A percentile compares a stretch with the other conserved stretches of the same genome.
Evolutionary conservation across 2,329 filamentous ascomycete species (phyloP).

Genomic region (Chaetomiaceae sp.): DNA sequence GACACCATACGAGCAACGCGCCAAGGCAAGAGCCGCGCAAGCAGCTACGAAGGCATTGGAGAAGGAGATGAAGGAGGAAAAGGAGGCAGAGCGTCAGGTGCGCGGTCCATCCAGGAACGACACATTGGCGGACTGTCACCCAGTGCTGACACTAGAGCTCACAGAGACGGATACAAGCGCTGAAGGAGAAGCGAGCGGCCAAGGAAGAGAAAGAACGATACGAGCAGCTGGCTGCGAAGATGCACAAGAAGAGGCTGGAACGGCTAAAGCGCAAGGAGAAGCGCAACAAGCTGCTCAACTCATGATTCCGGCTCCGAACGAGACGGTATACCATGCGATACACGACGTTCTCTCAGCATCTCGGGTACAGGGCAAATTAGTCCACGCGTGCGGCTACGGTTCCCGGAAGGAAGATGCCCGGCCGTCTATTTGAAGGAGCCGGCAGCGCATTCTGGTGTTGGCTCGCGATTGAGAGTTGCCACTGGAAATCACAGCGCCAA

Average conservation of each 20-base stretch:
- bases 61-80: conserved; percentile 93
- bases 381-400: not conserved
- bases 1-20: conserved; percentile 72
- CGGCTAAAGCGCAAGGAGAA: conserved; percentile 93
- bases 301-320: conserved; percentile 38
- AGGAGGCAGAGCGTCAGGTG: conserved; percentile 83
- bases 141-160: conserved; percentile 14
- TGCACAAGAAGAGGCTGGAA: conserved; percentile 94
- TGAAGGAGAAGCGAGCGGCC: conserved; percentile 78
- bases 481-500: too few species aligned
- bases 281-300: conserved; percentile 79
- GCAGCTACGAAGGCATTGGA: conserved; percentile 86
- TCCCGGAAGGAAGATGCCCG: not conserved
- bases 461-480: too few species aligned
- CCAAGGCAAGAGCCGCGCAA: conserved; percentile 63
- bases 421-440: too few species aligned
- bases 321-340: not conserved
- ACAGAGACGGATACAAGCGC: conserved; percentile 69
- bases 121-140: too few species aligned
- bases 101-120: conserved; percentile 24
- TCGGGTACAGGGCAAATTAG: not conserved
- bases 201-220: conserved; percentile 94
- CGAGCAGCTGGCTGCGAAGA: conserved; percentile 92
- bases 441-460: too few species aligned
- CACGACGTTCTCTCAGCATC: not conserved